Percentiles rank a stretch among this genome's conserved stretches.
Evolutionary conservation across 495 filamentous ascomycete species (phyloP).

Genomic region (Penicillium taxi): DNA sequence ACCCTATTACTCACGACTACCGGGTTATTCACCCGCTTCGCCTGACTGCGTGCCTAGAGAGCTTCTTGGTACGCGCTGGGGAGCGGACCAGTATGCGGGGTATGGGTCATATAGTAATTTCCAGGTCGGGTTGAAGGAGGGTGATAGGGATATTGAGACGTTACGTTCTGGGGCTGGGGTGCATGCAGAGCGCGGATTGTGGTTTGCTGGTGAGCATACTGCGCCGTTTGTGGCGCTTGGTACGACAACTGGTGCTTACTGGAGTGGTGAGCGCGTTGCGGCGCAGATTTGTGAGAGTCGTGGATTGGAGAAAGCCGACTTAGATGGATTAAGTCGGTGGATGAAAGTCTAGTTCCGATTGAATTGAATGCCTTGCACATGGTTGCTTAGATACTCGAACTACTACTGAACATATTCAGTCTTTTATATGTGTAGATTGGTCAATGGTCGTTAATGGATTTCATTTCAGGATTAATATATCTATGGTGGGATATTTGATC

Average conservation of each 20-base stretch:
- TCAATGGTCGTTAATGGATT: constrained; percentile 15
- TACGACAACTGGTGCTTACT: constrained; percentile 83
- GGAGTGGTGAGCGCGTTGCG: constrained; percentile 79
- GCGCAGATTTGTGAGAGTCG: constrained; percentile 47
- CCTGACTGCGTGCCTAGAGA: constrained; percentile 54
- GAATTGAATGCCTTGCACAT: background rate
- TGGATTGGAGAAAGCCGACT: constrained; percentile 23
- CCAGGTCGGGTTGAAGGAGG: constrained; percentile 65
- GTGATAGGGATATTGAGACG: constrained; percentile 58
- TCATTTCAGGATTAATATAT: constrained; percentile 25
- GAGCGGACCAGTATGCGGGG: constrained; percentile 72
- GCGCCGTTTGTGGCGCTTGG: constrained; percentile 82
- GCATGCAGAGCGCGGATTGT: constrained; percentile 60
- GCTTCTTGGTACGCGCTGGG: constrained; percentile 70
- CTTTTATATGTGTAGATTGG: too few species aligned
- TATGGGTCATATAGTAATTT: constrained; percentile 91
- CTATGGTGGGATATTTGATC: constrained; percentile 14
- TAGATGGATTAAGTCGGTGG: background rate
- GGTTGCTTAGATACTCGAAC: background rate
- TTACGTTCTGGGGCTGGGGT: constrained; percentile 53
- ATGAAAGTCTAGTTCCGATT: background rate
- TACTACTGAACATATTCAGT: background rate
- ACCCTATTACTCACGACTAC: constrained; percentile 66
- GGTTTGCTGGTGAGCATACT: constrained; percentile 94
- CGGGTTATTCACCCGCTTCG: constrained; percentile 47